phyloP scores from a whole-genome alignment of 2,329 filamentous ascomycete species.

The Hypoxylon sp. region DNA sequence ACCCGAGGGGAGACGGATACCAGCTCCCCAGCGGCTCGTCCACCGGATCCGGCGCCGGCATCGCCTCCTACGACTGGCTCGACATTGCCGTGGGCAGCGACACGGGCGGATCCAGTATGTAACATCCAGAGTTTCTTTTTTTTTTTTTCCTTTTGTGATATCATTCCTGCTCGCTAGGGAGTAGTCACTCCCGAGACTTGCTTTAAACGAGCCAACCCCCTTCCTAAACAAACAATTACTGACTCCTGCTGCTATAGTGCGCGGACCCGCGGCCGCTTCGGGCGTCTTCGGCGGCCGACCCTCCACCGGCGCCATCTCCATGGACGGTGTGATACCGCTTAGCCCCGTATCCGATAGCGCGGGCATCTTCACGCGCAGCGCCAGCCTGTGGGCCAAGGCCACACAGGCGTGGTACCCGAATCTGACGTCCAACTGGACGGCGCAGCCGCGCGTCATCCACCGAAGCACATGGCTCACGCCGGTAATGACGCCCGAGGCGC shows the following conservation, averaged over 20 bases:
- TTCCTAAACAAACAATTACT: too few species aligned
- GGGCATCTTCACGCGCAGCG: conserved; percentile 50
- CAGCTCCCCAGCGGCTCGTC: background rate
- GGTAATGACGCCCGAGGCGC: conserved; percentile 36
- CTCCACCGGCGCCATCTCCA: background rate
- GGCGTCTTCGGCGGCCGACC: background rate
- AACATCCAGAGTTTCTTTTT: too few species aligned
- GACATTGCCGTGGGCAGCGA: background rate
- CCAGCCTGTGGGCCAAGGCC: conserved; percentile 56
- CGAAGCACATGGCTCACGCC: background rate
- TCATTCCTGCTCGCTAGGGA: too few species aligned
- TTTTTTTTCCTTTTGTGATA: too few species aligned
- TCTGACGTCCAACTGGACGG: conserved; percentile 2
- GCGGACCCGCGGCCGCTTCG: background rate
- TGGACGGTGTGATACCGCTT: background rate
- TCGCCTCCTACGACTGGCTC: background rate
- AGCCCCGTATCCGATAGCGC: background rate
- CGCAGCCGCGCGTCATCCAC: conserved; percentile 1
- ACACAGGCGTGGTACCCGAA: conserved; percentile 5
- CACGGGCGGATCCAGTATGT: background rate
- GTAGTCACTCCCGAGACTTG: too few species aligned
- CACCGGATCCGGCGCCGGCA: background rate
- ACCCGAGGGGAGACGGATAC: background rate
- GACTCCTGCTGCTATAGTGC: background rate
- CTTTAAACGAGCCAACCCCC: too few species aligned